Evolutionary conservation across 2,329 filamentous ascomycete species (phyloP), one percentile per base, ranked within the genome.

Genomic region (Beauveria scarabaeidicola): DNA sequence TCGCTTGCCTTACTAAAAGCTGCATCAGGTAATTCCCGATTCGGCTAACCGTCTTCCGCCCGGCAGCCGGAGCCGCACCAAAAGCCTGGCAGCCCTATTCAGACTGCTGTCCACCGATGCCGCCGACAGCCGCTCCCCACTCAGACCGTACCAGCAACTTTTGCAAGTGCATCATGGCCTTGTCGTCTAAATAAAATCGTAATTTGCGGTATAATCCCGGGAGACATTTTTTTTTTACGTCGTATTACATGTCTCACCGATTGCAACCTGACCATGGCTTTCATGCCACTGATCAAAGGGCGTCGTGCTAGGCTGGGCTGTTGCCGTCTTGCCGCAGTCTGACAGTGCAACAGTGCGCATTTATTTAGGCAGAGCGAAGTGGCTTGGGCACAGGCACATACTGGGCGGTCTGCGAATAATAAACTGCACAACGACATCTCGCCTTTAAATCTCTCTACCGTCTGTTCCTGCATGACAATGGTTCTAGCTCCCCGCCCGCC

Each of bases 91-190:
- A 52, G 47, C 29, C 52, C 3, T 44, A 23, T 17, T 29, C 43
- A 27, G 52, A 15, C 36, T 47, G 23, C 23, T 29, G 32, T 53
- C 51, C 65, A 61, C 63, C 66, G 65, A 67, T 65, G 61, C 66
- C 65, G 63, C 67, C 67, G 66, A 67, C 64, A 67, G 52, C 66
- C 66, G 66, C 52, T 52, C 38, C 17, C 15, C n/a, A 17, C 23
- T 25, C n/a, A 25, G 11, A 9, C 6, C 3, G 25, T 9, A 17
- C 15, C 46, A 17, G 17, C 21, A 29, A 15, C 32, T 36, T 36
- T 36, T 36, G 5, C 11, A 9, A 17, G 25, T 41, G 23, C n/a
- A 23, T 47, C 27, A 29, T 47, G 43, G n/a, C 54, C 44, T 56
- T 23, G 21, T 10, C n/a, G 40, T 56, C 43, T 27, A 47, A 38